Evolutionary conservation across 2,329 filamentous ascomycete genomes (phyloP).

Genomic region (Gaeumannomyces tritici): DNA sequence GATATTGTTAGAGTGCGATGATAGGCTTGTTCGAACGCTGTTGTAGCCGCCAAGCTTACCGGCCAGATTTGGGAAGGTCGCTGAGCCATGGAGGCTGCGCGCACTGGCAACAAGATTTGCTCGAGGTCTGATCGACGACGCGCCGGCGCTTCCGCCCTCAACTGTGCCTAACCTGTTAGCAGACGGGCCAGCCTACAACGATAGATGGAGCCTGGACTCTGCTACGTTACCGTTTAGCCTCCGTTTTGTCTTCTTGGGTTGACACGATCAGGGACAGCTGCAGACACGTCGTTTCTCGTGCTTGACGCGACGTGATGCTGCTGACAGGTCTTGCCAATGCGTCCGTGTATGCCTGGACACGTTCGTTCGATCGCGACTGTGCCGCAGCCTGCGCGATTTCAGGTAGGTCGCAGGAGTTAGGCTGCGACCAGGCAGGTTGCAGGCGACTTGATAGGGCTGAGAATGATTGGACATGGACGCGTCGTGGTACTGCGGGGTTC

Average conservation of each 20-base stretch:
- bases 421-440: background rate
- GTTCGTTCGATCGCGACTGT: too few relatives aligned
- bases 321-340: background rate
- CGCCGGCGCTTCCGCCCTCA: background rate
- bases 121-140: background rate
- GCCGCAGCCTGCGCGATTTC: background rate
- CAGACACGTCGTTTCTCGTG: background rate
- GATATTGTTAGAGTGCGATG: conserved; percentile 2
- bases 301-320: background rate
- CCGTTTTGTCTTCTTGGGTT: background rate
- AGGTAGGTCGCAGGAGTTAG: too few relatives aligned
- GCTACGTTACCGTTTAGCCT: too few relatives aligned
- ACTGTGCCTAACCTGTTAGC: too few relatives aligned
- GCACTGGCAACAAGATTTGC: background rate
- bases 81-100: conserved; percentile 4
- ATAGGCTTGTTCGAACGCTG: conserved; percentile 1
- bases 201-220: too few relatives aligned
- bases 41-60: conserved; percentile 4
- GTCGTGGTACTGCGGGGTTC: background rate
- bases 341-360: too few relatives aligned
- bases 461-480: background rate
- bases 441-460: background rate
- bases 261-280: conserved; percentile 4
- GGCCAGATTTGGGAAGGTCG: conserved; percentile 4
- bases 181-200: too few relatives aligned